Evolutionary conservation across 2,329 filamentous ascomycete species (phyloP).

Genomic region (Trichophaea hybrida): DNA sequence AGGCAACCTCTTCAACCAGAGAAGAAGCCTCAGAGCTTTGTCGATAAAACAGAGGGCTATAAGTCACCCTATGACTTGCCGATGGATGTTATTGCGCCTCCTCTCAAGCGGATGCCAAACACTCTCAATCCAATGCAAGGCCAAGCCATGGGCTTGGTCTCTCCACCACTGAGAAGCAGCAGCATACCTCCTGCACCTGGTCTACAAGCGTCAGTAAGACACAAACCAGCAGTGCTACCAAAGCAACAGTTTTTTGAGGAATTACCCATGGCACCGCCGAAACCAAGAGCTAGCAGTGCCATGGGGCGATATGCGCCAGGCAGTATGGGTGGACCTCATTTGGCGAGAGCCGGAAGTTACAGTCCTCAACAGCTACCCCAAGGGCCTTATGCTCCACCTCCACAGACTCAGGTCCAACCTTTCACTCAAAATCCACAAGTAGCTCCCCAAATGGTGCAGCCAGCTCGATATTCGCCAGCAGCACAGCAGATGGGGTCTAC

Average conservation of each 20-base stretch:
- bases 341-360: not conserved
- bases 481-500: not conserved
- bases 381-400: not conserved
- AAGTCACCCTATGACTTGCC: conserved; percentile 89
- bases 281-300: conserved; percentile 23
- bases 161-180: conserved; percentile 44
- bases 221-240: conserved; percentile 22
- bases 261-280: conserved; percentile 41
- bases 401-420: not conserved
- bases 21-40: conserved; percentile 64
- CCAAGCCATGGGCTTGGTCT: not conserved
- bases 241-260: conserved; percentile 61
- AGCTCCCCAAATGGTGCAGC: conserved; percentile 32
- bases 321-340: conserved; percentile 23
- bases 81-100: conserved; percentile 62
- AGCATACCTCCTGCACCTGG: conserved; percentile 37
- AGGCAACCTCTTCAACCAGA: conserved; percentile 35
- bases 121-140: conserved; percentile 22
- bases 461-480: not conserved
- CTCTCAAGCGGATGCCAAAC: conserved; percentile 47
- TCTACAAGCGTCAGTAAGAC: conserved; percentile 15
- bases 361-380: not conserved
- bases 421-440: conserved; percentile 23
- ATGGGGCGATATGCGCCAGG: conserved; percentile 11
- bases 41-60: conserved; percentile 84